Conservation (phyloP, 768 basidiomycete species). For the Rhizopogon vulgaris region DNA sequence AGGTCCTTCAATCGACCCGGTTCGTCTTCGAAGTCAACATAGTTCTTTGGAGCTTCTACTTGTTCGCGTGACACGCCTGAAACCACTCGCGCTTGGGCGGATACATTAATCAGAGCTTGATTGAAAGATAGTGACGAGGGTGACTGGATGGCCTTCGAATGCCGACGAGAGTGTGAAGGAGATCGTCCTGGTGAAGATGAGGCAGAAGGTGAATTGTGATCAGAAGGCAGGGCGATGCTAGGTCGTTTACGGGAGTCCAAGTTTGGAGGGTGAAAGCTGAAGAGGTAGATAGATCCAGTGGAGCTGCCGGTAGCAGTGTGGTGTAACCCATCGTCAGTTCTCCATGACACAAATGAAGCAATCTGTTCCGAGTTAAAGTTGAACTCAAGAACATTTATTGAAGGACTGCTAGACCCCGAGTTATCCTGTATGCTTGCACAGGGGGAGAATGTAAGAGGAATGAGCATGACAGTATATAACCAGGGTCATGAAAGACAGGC, state of each 20-base stretch:
- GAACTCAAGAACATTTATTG: conserved; percentile 13
- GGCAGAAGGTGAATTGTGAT: conserved; percentile 1
- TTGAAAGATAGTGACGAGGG: conserved; percentile 31
- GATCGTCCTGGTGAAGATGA: conserved; percentile 17
- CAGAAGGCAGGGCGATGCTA: conserved; percentile 2
- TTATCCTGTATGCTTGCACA: conserved; percentile 5
- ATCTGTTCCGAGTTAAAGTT: conserved; percentile 10
- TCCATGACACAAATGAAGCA: neutral
- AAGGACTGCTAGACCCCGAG: neutral
- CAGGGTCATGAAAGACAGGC: neutral
- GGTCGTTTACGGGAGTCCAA: neutral
- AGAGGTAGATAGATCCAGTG: conserved; percentile 21
- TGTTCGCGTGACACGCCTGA: conserved; percentile 67
- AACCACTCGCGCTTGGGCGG: conserved; percentile 56
- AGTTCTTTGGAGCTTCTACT: conserved; percentile 73
- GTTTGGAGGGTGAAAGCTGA: neutral
- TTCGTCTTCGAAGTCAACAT: conserved; percentile 80
- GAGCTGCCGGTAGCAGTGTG: conserved; percentile 11
- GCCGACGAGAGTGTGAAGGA: conserved; percentile 17
- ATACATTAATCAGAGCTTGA: conserved; percentile 43
- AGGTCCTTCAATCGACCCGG: conserved; percentile 70
- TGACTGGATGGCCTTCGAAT: conserved; percentile 25
- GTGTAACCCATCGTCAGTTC: neutral
- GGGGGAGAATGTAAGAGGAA: conserved; percentile 18
- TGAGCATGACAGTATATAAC: conserved; percentile 12